Evolutionary conservation across 345 rosid species (phyloP), one percentile per base, ranked within the genome.

Genomic region (Populus tremula): DNA sequence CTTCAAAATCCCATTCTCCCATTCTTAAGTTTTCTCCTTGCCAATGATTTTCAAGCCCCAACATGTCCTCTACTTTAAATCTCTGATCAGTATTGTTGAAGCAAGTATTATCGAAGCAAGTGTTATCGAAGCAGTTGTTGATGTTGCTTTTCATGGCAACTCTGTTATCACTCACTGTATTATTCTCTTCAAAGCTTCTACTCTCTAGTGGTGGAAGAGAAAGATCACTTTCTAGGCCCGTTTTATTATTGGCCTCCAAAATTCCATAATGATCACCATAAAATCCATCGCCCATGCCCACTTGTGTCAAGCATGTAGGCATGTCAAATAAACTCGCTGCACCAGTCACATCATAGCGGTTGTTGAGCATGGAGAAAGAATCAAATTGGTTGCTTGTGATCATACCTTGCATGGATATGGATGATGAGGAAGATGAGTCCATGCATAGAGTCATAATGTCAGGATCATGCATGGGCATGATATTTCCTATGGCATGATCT

Each of bases 1-100:
- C 92, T 78, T 94, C 97, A 21, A 92, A 85, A 81, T 90, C 98
- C 97, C 98, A 94, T 74, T 92, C 98, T 84, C 93, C 98, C 68
- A 86, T 84, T 84, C 89, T 85, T 63, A 89, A 88, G 91, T 87
- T 88, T 84, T 90, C 92, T 82, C 85, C 89, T 76, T 86, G 88
- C 88, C 87, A 92, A 43, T 87, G 80, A 85, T 89, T 87, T 77
- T 88, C 97, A 66, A 84, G 67, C 13, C 84, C 92, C 81, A 87
- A 62, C 76, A 90, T 82, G 76, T 85, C 88, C 67, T 87, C 92
- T 68, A 85, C 91, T 75, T 83, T 85, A 73, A 75, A 82, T 73
- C 83, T 87, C 72, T 84, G 82, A 74, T 70, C 83, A 81, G 80
- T 85, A 78, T 75, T 84, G 77, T 62, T 84, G 82, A 89, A 87